phyloP scores from a whole-genome alignment of 768 basidiomycete genomes.

The Tricholoma saponaceum region DNA sequence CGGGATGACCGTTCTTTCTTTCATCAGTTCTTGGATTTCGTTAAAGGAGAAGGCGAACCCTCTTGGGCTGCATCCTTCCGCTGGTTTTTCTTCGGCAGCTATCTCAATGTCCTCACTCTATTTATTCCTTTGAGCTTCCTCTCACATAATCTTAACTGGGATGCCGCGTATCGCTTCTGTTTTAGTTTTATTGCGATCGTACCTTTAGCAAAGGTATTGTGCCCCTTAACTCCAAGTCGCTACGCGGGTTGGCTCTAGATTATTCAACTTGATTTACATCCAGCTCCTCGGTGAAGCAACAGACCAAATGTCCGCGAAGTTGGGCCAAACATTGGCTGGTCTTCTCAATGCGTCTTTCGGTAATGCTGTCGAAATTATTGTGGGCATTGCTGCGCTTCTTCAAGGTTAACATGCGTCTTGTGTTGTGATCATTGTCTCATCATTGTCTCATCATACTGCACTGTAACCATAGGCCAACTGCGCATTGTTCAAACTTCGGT shows the following conservation, averaged over 20 bases:
- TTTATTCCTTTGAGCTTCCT: slow-evolving; percentile 73
- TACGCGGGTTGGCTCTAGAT: slow-evolving; percentile 2
- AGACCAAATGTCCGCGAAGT: slow-evolving; percentile 70
- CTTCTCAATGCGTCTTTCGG: slow-evolving; percentile 83
- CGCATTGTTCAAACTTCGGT: slow-evolving; percentile 92
- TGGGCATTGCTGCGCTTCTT: slow-evolving; percentile 78
- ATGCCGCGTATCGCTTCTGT: slow-evolving; percentile 66
- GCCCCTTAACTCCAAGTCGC: slow-evolving; percentile 3
- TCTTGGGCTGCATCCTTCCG: slow-evolving; percentile 52
- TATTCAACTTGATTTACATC: slow-evolving; percentile 1
- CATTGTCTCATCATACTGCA: too few relatives aligned
- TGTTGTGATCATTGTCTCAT: not conserved
- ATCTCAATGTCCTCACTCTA: slow-evolving; percentile 72
- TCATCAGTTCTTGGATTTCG: slow-evolving; percentile 31
- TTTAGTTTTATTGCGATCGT: slow-evolving; percentile 83
- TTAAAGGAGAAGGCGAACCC: slow-evolving; percentile 64
- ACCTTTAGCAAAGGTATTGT: slow-evolving; percentile 75
- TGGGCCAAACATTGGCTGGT: slow-evolving; percentile 85
- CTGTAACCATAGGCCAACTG: slow-evolving; percentile 53
- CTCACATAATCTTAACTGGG: slow-evolving; percentile 67
- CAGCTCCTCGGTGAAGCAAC: slow-evolving; percentile 79
- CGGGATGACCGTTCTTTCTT: slow-evolving; percentile 19
- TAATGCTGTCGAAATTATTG: slow-evolving; percentile 86
- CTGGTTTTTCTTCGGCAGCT: slow-evolving; percentile 62
- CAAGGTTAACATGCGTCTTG: slow-evolving; percentile 45